Evolutionary conservation across 495 filamentous ascomycete species (phyloP).

Genomic region (Daldinia loculata): DNA sequence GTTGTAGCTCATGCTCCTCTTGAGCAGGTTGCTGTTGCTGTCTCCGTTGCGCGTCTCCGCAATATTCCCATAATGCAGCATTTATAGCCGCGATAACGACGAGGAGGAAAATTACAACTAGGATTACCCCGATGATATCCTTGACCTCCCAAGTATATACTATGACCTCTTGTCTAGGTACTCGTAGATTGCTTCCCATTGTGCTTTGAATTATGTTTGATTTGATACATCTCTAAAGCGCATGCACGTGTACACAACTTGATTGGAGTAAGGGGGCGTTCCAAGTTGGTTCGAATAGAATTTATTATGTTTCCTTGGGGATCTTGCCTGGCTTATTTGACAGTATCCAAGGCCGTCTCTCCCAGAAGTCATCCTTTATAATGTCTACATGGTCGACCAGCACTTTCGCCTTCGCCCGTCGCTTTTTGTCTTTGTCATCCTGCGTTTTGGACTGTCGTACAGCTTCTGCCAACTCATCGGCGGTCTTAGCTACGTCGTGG

Average conservation of each 20-base stretch:
- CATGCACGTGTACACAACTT: neutral
- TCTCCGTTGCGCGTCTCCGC: neutral
- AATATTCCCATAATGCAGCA: neutral
- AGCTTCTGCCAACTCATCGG: conserved; percentile 52
- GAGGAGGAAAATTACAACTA: neutral
- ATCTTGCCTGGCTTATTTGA: conserved; percentile 75
- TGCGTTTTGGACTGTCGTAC: conserved; percentile 73
- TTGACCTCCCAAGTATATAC: neutral
- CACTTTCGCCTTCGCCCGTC: conserved; percentile 76
- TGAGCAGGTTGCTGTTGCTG: neutral
- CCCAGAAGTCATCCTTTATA: conserved; percentile 95
- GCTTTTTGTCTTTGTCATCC: conserved; percentile 78
- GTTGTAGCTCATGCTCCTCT: conserved; percentile 16
- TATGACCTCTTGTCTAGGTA: neutral
- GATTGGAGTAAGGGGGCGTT: no score
- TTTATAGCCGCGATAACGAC: neutral
- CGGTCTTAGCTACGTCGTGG: conserved; percentile 48
- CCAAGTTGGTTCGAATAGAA: conserved; percentile 2
- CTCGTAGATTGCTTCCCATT: neutral
- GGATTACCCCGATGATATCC: neutral
- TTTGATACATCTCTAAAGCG: neutral
- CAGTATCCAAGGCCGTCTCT: conserved; percentile 83
- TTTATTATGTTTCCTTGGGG: conserved; percentile 59
- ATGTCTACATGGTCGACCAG: conserved; percentile 88
- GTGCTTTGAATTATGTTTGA: neutral